These are phyloP conservation scores for Salvia miltiorrhiza DNA, from an alignment of 257 asterid species.

Conservation along the genomic window DNA sequence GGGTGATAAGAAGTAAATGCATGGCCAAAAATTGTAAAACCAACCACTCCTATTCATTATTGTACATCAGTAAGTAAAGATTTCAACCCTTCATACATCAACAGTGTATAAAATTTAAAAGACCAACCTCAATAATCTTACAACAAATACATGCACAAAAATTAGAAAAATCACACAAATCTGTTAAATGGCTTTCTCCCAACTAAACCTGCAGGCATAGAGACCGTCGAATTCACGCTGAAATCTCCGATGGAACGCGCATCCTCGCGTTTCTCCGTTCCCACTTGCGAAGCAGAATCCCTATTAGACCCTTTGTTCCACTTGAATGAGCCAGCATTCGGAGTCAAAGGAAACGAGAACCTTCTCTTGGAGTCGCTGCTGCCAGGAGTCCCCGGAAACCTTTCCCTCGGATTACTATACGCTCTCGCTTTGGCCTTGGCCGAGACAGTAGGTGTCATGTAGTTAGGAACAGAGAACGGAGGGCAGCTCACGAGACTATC, in stretches of 20 bases:
- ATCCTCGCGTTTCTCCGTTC: constrained; percentile 46
- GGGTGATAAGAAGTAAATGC: too few relatives aligned
- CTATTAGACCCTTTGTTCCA: constrained; percentile 70
- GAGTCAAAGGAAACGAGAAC: constrained; percentile 82
- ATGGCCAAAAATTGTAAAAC: constrained; percentile 23
- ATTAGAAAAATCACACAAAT: constrained; percentile 64
- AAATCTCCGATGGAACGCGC: constrained; percentile 44
- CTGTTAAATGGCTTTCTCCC: constrained; percentile 88
- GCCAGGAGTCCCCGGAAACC: constrained; percentile 62
- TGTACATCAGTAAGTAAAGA: constrained; percentile 32
- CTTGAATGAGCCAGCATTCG: constrained; percentile 57
- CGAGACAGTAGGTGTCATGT: constrained; percentile 85
- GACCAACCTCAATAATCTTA: constrained; percentile 25
- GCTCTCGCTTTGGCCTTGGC: constrained; percentile 80
- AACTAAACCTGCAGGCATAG: constrained; percentile 62
- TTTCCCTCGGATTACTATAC: constrained; percentile 74
- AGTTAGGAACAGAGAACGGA: constrained; percentile 75
- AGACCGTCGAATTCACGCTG: constrained; percentile 65
- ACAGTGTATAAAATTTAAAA: background rate
- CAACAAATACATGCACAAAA: constrained; percentile 22
- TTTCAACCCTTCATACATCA: constrained; percentile 31
- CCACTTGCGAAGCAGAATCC: constrained; percentile 47
- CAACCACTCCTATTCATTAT: constrained; percentile 41
- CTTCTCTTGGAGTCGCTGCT: constrained; percentile 65
- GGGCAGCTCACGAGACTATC: constrained; percentile 96